These are phyloP conservation scores for Fusarium clavum DNA, from an alignment of 2,329 filamentous ascomycete genomes.

Conservation along the genomic window DNA sequence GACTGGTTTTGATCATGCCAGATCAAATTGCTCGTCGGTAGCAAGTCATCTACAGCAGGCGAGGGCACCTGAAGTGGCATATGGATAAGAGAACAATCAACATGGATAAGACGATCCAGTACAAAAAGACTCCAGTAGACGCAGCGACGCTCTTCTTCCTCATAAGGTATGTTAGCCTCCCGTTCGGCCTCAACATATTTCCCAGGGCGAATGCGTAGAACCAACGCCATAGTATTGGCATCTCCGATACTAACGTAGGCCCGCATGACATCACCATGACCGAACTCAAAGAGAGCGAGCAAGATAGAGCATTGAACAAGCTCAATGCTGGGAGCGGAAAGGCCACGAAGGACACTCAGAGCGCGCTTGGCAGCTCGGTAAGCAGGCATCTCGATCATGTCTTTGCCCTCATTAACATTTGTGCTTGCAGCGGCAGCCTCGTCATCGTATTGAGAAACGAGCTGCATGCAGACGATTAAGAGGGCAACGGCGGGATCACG, in stretches of 20 bases:
- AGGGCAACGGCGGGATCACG: conserved; percentile 51
- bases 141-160: conserved; percentile 55
- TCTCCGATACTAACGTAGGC: conserved; percentile 58
- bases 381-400: conserved; percentile 55
- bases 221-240: conserved; percentile 52
- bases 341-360: conserved; percentile 52
- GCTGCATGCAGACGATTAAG: conserved; percentile 58
- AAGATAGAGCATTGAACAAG: conserved; percentile 57
- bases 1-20: conserved; percentile 47
- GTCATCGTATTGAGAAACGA: conserved; percentile 54
- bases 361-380: conserved; percentile 56
- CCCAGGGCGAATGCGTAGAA: conserved; percentile 53
- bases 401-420: conserved; percentile 48
- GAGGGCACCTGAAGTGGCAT: conserved; percentile 52
- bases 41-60: conserved; percentile 52
- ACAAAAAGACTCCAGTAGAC: conserved; percentile 60
- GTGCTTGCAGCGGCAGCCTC: conserved; percentile 48
- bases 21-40: conserved; percentile 51
- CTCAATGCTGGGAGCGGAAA: conserved; percentile 53
- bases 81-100: conserved; percentile 48
- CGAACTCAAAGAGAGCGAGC: conserved; percentile 58
- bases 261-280: conserved; percentile 56
- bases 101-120: conserved; percentile 54
- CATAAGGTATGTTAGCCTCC: conserved; percentile 44
- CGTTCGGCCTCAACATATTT: conserved; percentile 50